Conservation (phyloP, 768 basidiomycete species). For the Phaffia australis region DNA sequence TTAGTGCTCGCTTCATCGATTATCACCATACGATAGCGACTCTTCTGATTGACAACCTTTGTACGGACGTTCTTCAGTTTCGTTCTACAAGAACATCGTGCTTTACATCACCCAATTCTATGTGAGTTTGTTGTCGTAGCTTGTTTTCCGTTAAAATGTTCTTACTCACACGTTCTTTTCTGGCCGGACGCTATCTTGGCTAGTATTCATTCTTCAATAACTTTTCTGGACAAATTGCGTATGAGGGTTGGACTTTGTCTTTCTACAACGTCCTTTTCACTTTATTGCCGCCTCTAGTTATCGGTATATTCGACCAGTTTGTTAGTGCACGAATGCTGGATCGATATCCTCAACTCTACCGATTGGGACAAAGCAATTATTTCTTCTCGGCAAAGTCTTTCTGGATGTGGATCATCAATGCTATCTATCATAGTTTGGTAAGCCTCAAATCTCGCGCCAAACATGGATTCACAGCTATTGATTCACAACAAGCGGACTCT, state of each 20-base stretch:
- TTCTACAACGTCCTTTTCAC: constrained; percentile 96
- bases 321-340: constrained; percentile 93
- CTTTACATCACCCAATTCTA: constrained; percentile 99
- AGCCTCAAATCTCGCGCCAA: constrained; percentile 32
- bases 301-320: constrained; percentile 96
- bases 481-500: not conserved
- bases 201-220: constrained; percentile 99
- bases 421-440: constrained; percentile 78
- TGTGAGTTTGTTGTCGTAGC: constrained; percentile 46
- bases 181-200: constrained; percentile 19
- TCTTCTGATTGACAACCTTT: not conserved
- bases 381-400: constrained; percentile 58
- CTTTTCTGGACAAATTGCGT: constrained; percentile 96
- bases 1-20: constrained; percentile 41
- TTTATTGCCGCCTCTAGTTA: constrained; percentile 87
- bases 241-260: constrained; percentile 97
- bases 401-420: constrained; percentile 85
- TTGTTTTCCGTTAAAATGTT: not conserved
- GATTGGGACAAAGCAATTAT: constrained; percentile 81
- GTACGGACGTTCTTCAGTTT: constrained; percentile 48
- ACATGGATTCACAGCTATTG: not conserved
- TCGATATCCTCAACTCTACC: constrained; percentile 92
- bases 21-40: not conserved
- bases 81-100: constrained; percentile 98
- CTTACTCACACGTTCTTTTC: not conserved